phyloP scores from a whole-genome alignment of 176 grass and related monocot genomes.

The Triticum timopheevii region DNA sequence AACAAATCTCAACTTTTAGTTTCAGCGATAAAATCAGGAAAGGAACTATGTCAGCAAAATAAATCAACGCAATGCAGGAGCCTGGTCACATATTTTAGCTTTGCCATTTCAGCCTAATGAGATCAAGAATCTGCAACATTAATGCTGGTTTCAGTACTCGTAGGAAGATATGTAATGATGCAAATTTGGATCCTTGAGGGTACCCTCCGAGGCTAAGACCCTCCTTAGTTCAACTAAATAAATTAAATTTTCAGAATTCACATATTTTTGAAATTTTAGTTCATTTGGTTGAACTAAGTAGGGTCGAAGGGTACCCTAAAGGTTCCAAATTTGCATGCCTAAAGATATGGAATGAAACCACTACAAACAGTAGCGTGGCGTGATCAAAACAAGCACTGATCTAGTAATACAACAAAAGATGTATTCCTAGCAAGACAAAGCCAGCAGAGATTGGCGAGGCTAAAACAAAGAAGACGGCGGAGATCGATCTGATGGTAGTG shows the following conservation, averaged over 20 bases:
- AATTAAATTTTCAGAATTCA: no score
- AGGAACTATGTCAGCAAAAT: neutral
- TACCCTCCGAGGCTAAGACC: no score
- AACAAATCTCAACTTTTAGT: constrained; percentile 19
- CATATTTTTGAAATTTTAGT: no score
- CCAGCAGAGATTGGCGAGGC: no score
- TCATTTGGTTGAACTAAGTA: no score
- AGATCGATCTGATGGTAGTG: no score
- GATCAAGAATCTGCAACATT: constrained; percentile 7
- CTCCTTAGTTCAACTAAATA: no score
- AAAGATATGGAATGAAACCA: neutral
- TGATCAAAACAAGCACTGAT: constrained; percentile 18
- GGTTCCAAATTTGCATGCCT: no score
- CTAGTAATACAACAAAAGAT: constrained; percentile 3
- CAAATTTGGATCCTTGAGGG: no score
- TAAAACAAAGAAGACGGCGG: no score
- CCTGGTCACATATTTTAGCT: constrained; percentile 1
- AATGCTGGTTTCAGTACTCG: neutral
- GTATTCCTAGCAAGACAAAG: neutral
- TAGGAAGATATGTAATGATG: neutral
- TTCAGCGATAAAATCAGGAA: neutral
- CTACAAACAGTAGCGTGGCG: neutral
- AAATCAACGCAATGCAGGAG: neutral
- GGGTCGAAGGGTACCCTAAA: no score
- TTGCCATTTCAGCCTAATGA: neutral